A percentile compares a stretch with the other conserved stretches of the same genome.
Conservation (phyloP, 176 grass and related monocot genomes). For the Elymus sibiricus region DNA sequence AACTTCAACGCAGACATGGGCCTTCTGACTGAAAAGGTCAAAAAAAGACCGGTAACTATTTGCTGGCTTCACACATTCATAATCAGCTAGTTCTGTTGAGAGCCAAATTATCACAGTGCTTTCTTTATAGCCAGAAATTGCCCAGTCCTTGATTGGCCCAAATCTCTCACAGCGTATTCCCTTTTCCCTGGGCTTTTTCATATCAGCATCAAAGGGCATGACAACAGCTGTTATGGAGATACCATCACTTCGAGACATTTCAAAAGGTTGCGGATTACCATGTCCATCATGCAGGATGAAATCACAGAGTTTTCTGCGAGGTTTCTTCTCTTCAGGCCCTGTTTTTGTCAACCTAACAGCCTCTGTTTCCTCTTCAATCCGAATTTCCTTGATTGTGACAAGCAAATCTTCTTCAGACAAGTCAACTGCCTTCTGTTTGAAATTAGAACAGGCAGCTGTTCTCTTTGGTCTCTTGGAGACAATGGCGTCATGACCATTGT, state of each 20-base stretch:
- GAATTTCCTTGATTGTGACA: constrained; percentile 53
- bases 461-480: constrained; percentile 62
- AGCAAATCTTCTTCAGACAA: constrained; percentile 62
- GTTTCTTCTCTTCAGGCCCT: constrained; percentile 56
- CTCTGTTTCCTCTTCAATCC: constrained; percentile 67
- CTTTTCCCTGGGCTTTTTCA: constrained; percentile 67
- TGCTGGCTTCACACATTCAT: constrained; percentile 94
- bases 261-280: constrained; percentile 87
- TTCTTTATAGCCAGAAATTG: constrained; percentile 96
- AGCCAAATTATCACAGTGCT: constrained; percentile 72
- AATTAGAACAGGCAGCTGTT: constrained; percentile 66
- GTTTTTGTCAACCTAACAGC: constrained; percentile 82
- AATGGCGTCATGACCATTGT: constrained; percentile 28
- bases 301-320: constrained; percentile 76
- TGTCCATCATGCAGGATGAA: constrained; percentile 80
- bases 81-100: constrained; percentile 88
- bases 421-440: constrained; percentile 64
- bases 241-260: constrained; percentile 82
- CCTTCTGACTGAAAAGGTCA: constrained; percentile 83
- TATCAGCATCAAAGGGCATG: constrained; percentile 87
- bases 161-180: constrained; percentile 93
- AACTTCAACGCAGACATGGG: constrained; percentile 73
- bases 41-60: constrained; percentile 71
- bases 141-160: constrained; percentile 84
- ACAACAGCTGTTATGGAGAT: constrained; percentile 79